Evolutionary conservation across 1,284 basidiomycete species (phyloP).

Genomic region (Leccinum fuscescens): DNA sequence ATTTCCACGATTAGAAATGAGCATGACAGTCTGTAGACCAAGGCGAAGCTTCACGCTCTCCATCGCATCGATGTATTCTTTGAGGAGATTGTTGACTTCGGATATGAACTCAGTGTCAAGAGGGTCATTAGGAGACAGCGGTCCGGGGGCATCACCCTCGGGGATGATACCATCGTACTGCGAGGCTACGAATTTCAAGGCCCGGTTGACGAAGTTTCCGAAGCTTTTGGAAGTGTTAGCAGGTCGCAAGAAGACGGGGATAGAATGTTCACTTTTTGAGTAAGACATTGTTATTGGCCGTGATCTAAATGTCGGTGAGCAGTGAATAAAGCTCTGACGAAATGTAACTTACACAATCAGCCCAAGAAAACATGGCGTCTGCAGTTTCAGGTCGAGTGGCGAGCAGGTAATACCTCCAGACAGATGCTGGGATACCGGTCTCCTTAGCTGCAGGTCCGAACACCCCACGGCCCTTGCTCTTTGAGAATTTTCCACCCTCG

Average conservation of each 20-base stretch:
- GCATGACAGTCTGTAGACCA: conserved; percentile 88
- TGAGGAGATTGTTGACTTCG: conserved; percentile 79
- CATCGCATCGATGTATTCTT: conserved; percentile 86
- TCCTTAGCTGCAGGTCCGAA: conserved; percentile 95
- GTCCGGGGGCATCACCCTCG: conserved; percentile 68
- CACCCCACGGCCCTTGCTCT: conserved; percentile 94
- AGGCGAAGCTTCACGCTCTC: conserved; percentile 88
- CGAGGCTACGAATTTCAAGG: conserved; percentile 88
- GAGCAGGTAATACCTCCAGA: conserved; percentile 97
- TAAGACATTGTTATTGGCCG: conserved; percentile 92
- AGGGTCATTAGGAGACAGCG: conserved; percentile 65
- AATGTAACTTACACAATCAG: conserved; percentile 69
- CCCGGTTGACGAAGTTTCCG: conserved; percentile 97
- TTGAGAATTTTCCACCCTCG: conserved; percentile 98
- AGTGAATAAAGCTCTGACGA: not conserved
- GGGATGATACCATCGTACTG: conserved; percentile 85
- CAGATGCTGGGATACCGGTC: conserved; percentile 88
- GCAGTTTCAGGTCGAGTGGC: conserved; percentile 92
- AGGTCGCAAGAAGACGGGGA: not conserved
- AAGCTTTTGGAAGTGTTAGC: conserved; percentile 53
- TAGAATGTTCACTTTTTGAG: conserved; percentile 76
- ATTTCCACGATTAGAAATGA: conserved; percentile 90
- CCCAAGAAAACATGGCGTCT: conserved; percentile 97
- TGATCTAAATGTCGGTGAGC: conserved; percentile 51
- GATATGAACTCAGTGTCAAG: conserved; percentile 77